Evolutionary conservation across 805 yeast species (phyloP), one percentile per base, ranked within the genome.

Genomic region (Suhomyces faveliae): DNA sequence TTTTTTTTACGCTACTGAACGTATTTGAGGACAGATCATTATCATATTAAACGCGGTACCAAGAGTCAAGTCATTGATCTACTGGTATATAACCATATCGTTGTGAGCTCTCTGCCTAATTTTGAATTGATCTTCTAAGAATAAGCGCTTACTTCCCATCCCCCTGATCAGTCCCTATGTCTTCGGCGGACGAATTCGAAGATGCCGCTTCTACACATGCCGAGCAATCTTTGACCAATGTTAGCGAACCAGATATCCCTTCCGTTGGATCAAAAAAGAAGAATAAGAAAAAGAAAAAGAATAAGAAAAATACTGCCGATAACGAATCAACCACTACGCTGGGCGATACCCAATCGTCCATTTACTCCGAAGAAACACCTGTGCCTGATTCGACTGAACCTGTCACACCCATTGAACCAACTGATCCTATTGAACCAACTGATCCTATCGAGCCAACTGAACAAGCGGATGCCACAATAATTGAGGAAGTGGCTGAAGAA

Each of bases 181-280:
- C 54, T 27, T 61, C 65, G 13, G 50, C 44, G 39, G 61, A 57
- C 46, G 63, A 60, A 23, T 60, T 56, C 50, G 58, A 56, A 47
- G 65, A 60, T 44, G 64, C 64, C 17, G 8, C 46, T 9, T 23
- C 46, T 22, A 29, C 43, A 9, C 38, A 48, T 19, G 29, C 24
- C 10, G 47, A 45, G 19, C 24, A 33, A 9, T 21, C 30, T n/a
- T 29, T 25, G 9, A 33, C 29, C 19, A 20, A 12, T 15, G 6
- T 10, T 35, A n/a, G 19, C 44, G 27, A 41, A 19, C 29, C 25
- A 22, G 39, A 24, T 15, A n/a, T n/a, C 41, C 13, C 43, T 17
- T 8, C 35, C n/a, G 37, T 13, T 5, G 24, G 10, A 20, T n/a
- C 27, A 42, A 39, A 40, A 52, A 49, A 10, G 49, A 46, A 39